Evolutionary conservation across 164 flowering plant genomes (phyloP).

Genomic region (Piper betle): DNA sequence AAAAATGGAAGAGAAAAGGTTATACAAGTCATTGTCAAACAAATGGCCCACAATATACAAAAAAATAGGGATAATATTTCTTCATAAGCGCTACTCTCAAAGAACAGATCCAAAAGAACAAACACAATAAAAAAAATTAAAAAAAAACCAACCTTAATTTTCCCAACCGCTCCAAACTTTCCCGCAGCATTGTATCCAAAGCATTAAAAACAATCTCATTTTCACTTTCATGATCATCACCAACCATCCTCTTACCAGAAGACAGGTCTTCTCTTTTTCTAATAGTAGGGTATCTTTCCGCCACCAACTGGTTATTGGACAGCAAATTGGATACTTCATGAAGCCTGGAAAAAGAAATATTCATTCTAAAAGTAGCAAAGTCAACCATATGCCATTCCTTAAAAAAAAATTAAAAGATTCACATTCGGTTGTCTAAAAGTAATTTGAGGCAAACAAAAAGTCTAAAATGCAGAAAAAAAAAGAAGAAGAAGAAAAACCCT

Average conservation of each 20-base stretch:
- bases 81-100: not conserved
- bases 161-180: constrained; percentile 48
- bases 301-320: constrained; percentile 13
- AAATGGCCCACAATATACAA: not conserved
- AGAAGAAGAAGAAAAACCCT: not conserved
- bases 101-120: not conserved
- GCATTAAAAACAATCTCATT: constrained; percentile 37
- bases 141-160: constrained; percentile 33
- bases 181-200: constrained; percentile 44
- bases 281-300: constrained; percentile 9
- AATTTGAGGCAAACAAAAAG: not conserved
- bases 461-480: not conserved
- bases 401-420: not conserved
- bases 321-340: constrained; percentile 7
- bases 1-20: not conserved
- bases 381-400: not conserved
- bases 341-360: constrained; percentile 8
- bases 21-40: not conserved
- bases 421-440: not conserved
- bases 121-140: not conserved
- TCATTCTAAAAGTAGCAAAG: not conserved
- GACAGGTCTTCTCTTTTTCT: constrained; percentile 16
- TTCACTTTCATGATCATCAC: constrained; percentile 15
- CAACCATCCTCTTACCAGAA: constrained; percentile 12
- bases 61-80: not conserved